Evolutionary conservation across 2,329 filamentous ascomycete genomes (phyloP).

Genomic region (Penicillium vulpinum): DNA sequence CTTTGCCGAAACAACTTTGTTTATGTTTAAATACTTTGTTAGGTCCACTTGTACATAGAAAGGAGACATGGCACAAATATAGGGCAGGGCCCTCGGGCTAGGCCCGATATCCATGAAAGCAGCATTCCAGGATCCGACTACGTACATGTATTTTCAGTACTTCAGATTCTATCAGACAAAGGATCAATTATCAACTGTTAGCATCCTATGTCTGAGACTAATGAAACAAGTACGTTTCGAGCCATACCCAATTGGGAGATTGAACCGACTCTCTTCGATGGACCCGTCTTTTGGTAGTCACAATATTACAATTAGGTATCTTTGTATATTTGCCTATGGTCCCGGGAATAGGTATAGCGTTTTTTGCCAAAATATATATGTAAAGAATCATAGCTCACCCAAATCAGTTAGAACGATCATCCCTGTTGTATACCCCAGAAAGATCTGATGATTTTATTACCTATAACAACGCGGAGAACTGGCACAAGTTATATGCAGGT

Average conservation of each 20-base stretch:
- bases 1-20: constrained; percentile 87
- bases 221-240: constrained; percentile 2
- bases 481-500: neutral
- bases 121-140: neutral
- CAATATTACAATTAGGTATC: no score
- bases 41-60: constrained; percentile 13
- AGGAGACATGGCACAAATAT: constrained; percentile 12
- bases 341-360: no score
- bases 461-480: constrained; percentile 6
- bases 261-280: neutral
- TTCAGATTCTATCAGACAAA: neutral
- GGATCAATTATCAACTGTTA: neutral
- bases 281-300: neutral
- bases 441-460: neutral
- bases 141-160: neutral
- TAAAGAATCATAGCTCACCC: neutral
- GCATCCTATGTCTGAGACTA: neutral
- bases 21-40: constrained; percentile 44
- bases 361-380: neutral
- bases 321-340: neutral
- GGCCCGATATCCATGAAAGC: neutral
- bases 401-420: neutral
- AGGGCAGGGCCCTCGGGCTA: neutral
- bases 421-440: neutral
- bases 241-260: constrained; percentile 1